These are phyloP conservation scores for Endotrypanum monterogeii DNA, from an alignment of 208 protist genomes.

Conservation along the genomic window DNA sequence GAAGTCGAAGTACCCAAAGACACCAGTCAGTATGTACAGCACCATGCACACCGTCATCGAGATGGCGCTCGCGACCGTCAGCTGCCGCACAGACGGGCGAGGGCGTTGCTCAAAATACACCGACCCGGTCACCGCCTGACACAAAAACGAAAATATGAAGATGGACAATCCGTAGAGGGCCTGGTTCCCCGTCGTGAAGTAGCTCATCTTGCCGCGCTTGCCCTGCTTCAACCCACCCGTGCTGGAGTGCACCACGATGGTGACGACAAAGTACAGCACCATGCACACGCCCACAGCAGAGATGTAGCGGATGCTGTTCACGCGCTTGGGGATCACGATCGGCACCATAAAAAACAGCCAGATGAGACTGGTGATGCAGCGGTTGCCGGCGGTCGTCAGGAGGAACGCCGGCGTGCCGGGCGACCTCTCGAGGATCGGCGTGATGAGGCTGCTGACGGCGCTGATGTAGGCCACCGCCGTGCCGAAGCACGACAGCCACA, in stretches of 20 bases:
- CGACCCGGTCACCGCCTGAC: conserved; percentile 43
- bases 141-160: conserved; percentile 80
- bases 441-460: conserved; percentile 55
- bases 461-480: conserved; percentile 79
- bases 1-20: conserved; percentile 88
- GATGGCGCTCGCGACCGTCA: conserved; percentile 50
- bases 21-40: conserved; percentile 68
- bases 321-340: conserved; percentile 61
- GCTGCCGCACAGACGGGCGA: conserved; percentile 32
- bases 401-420: conserved; percentile 45
- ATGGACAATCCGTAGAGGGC: conserved; percentile 65
- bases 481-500: conserved; percentile 67
- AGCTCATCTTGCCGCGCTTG: conserved; percentile 35
- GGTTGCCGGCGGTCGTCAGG: conserved; percentile 35
- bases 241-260: conserved; percentile 56
- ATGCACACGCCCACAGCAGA: conserved; percentile 66
- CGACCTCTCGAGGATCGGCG: conserved; percentile 44
- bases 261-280: conserved; percentile 72
- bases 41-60: conserved; percentile 60
- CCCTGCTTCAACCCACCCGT: conserved; percentile 42
- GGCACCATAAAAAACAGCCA: conserved; percentile 76
- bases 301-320: conserved; percentile 83
- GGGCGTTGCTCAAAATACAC: conserved; percentile 63
- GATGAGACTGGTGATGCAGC: conserved; percentile 38
- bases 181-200: conserved; percentile 51